Base-by-base conservation (phyloP, 495 filamentous ascomycete species). In the Neurospora sp. region DNA sequence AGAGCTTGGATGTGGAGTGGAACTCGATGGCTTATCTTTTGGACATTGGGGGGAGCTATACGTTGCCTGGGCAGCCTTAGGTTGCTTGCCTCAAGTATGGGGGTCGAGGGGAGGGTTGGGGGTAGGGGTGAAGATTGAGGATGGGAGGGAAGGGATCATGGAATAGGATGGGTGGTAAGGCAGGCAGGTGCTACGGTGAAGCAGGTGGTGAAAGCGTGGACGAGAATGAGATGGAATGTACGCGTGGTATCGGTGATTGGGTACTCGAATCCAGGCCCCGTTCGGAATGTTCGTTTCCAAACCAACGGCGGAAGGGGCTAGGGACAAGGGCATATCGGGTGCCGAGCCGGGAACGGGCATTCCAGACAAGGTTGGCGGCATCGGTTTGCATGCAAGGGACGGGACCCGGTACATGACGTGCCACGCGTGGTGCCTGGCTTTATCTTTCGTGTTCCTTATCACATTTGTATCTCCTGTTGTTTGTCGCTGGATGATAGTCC, bases 1-100 rank as follows among this genome's bases (percentile, higher is more conserved):
- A 69, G 68, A 73, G 44, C 70, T 40, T 82, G 2, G 79, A 81
- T 37, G 75, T 81, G 18, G 80, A 82, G 78, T 79, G 79, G 73
- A 80, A 81, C 75, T 75, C 20, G 69, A 27, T 79, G 11, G 75
- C 74, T 39, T 82, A 76, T 37, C 12, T 76, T 9, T 8, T 66
- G n/a, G 70, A 81, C 70, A 74, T 81, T 10, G 77, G 77, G 35
- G 80, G 80, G 0, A 71, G 35, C 31, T 76, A 48, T 22, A 48
- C 41, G 40, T 39, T 73, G 44, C 77, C 77, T 14, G 72, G 42
- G 0, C 71, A 70, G 76, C 3, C 39, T 14, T 69, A 40, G 61
- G 61, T 68, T 38, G n/a, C n/a, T n/a, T n/a, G n/a, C n/a, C n/a
- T n/a, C n/a, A n/a, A n/a, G n/a, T n/a, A n/a, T n/a, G n/a, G n/a